phyloP scores from a whole-genome alignment of 108 stramenopile species.

The Epithemia pelagica region DNA sequence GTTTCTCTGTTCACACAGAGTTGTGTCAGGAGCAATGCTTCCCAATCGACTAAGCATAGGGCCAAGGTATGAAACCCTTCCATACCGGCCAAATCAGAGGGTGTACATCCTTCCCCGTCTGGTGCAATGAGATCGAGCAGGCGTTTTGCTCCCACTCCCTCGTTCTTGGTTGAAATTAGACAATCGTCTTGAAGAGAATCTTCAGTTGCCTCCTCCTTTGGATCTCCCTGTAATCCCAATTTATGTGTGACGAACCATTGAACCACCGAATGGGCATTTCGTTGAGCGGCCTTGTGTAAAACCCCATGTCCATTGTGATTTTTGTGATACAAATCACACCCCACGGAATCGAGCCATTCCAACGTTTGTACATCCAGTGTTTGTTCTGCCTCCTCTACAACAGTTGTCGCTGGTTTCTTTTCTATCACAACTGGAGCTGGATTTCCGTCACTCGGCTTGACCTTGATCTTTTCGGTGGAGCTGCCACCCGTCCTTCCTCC shows the following conservation, averaged over 20 bases:
- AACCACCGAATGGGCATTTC: constrained; percentile 40
- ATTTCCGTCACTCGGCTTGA: background rate
- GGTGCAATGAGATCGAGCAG: constrained; percentile 44
- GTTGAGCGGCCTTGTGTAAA: constrained; percentile 81
- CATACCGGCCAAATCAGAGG: constrained; percentile 81
- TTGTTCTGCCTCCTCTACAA: constrained; percentile 3
- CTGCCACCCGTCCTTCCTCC: constrained; percentile 21
- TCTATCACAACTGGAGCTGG: too few species aligned
- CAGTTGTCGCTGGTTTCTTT: background rate
- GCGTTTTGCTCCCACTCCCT: background rate
- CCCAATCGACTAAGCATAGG: constrained; percentile 20
- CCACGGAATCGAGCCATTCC: constrained; percentile 47
- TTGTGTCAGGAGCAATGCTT: constrained; percentile 4
- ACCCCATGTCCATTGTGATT: constrained; percentile 78
- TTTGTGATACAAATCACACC: constrained; percentile 38
- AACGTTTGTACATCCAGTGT: background rate
- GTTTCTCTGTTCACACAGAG: background rate
- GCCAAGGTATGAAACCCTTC: constrained; percentile 53
- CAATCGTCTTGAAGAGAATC: too few species aligned
- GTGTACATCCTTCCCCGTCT: constrained; percentile 66
- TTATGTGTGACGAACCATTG: constrained; percentile 46
- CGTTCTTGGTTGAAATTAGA: background rate
- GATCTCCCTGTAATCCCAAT: background rate
- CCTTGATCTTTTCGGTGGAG: background rate
- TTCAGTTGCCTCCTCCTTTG: background rate